Base-by-base conservation (phyloP, 2,329 filamentous ascomycete genomes). In the Clonostachys rosea region DNA sequence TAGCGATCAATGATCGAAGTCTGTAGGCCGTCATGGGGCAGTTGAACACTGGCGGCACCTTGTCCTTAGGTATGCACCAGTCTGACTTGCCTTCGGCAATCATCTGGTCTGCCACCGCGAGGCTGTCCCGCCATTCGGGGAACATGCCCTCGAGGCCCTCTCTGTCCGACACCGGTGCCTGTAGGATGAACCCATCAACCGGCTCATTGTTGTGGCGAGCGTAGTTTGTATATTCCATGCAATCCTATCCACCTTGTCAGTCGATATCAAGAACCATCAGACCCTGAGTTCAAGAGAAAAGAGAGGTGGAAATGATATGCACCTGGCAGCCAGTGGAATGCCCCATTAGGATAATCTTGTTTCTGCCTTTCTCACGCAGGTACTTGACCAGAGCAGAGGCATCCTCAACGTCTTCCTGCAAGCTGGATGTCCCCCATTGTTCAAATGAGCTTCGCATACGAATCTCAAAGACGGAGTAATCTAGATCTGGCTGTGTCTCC, bases 161-260 rank as follows among this genome's bases (percentile, higher is more conserved):
- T 33, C 89, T 76, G 62, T 96, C 90, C 2, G 83, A 89, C 5
- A 91, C 84, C 0, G 88, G 84, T 0, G 86, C 89, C 63, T 95
- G 91, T 47, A 96, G 68, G 41, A 96, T 86, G 43, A 83, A 84
- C 35, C 86, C 91, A 50, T 94, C 81, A 2, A 95, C 68, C 0
- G 80, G 77, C 12, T 78, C 67, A 39, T 66, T 64, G 6, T 58
- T 57, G 35, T 71, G 56, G 52, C 70, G 70, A 43, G 61, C 59
- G 20, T 69, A 69, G 46, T 71, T 63, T 17, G 68, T 68, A 47
- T 82, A 83, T 52, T 76, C 75, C 63, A 81, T 75, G 50, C 74
- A 79, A 55, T 82, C 79, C 76, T 82, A 42, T 6, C 13, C 11
- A 18, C 12, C 34, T 18, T 13, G 30, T n/a, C 14, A 33, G 20